Evolutionary conservation across 345 rosid species (phyloP), one percentile per base, ranked within the genome.

Genomic region (Sisymbrium irio): DNA sequence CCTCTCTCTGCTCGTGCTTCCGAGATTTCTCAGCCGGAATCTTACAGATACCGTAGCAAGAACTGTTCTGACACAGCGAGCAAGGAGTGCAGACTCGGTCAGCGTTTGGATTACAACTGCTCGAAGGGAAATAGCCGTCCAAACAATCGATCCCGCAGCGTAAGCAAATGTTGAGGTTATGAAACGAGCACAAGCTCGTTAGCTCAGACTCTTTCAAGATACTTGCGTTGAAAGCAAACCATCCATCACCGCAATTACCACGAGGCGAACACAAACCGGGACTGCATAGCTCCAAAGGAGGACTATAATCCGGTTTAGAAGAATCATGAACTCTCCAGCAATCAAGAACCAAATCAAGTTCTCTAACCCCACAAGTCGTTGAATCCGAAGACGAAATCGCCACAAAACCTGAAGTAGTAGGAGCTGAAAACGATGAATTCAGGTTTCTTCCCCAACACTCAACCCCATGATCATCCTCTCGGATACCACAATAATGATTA

Each of bases 31-130:
- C 50, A 33, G 37, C 47, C 8, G 35, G n/a, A 44, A 86, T 74
- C 40, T 93, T 86, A 47, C 97, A 92, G 27, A 78, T 74, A 30
- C 65, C 80, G 81, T 79, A 78, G 53, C 97, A 94, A 72, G 96
- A 85, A 67, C 88, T 89, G 82, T 84, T 94, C 82, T 94, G 99
- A 85, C 97, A 94, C 68, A 94, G 84, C 12, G 97, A 94, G 72
- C 99, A 94, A 65, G 88, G 83, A 14, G 93, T 87, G 79, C 97
- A 94, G n/a, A 86, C 82, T 62, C 93, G 74, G 44, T 92, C 97
- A 0, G 91, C 83, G 74, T 83, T 86, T 11, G 79, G 65, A 20
- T 85, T 86, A 67, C 97, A 92, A 1, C 50, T 71, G 35, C 93
- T 92, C 0, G 97, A 95, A 77, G 91, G 79, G 80, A 95, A 92